phyloP scores from a whole-genome alignment of 768 basidiomycete genomes.

The Xerocomellus intermedius region DNA sequence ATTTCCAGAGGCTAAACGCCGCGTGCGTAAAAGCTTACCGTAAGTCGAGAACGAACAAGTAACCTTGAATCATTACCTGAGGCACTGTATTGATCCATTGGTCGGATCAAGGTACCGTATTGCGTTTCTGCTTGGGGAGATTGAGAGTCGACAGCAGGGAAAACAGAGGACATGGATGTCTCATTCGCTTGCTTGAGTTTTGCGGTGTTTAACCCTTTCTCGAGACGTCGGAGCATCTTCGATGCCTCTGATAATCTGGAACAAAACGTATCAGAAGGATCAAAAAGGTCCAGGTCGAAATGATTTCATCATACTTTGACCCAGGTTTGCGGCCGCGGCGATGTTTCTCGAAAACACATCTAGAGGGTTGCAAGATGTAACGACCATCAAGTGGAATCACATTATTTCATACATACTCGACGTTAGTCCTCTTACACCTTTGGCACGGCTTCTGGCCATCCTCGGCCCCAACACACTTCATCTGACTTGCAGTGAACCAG shows the following conservation, averaged over 20 bases:
- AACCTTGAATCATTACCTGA: constrained; percentile 21
- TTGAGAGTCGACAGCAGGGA: constrained; percentile 32
- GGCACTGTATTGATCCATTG: constrained; percentile 30
- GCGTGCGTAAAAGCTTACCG: background rate
- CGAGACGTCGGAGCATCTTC: constrained; percentile 83
- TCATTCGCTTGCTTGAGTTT: constrained; percentile 63
- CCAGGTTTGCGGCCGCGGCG: constrained; percentile 85
- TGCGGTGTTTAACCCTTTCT: constrained; percentile 76
- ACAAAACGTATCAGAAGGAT: constrained; percentile 11
- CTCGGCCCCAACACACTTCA: constrained; percentile 90
- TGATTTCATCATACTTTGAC: constrained; percentile 62
- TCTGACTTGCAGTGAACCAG: constrained; percentile 44
- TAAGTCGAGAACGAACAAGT: constrained; percentile 1
- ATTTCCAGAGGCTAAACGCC: constrained; percentile 22
- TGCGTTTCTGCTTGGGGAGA: constrained; percentile 27
- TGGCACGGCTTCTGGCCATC: constrained; percentile 80
- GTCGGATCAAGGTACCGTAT: constrained; percentile 29
- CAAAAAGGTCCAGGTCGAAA: background rate
- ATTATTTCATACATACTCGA: constrained; percentile 51
- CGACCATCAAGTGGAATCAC: constrained; percentile 1
- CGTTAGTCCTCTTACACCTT: constrained; percentile 77
- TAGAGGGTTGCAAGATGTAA: constrained; percentile 31
- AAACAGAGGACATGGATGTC: constrained; percentile 33
- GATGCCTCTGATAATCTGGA: constrained; percentile 81
- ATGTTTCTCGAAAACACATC: constrained; percentile 87